Conservation (phyloP, 2,329 filamentous ascomycete genomes). For the Fusarium sp. region DNA sequence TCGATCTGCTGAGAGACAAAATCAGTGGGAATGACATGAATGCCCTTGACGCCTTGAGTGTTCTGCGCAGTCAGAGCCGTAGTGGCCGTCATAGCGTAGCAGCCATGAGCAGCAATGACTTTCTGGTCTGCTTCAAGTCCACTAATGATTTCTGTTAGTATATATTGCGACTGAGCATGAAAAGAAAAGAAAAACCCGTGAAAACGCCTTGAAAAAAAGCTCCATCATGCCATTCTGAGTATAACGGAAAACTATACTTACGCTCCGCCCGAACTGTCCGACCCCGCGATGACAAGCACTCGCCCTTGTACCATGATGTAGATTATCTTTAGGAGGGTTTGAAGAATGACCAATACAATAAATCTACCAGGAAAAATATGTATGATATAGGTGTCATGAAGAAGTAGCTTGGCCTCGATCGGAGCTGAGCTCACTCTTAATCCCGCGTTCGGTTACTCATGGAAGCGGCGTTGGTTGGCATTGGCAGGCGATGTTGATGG, state of each 20-base stretch:
- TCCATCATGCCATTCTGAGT: constrained; percentile 2
- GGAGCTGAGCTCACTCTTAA: constrained; percentile 3
- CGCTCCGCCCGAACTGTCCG: constrained; percentile 92
- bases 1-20: constrained; percentile 90
- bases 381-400: not conserved
- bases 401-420: not conserved
- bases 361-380: too few relatives aligned
- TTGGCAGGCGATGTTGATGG: not conserved
- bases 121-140: constrained; percentile 97
- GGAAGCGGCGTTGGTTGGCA: not conserved
- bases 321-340: not conserved
- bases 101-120: constrained; percentile 88
- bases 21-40: constrained; percentile 79
- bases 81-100: constrained; percentile 96
- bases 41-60: constrained; percentile 82
- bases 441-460: constrained; percentile 20
- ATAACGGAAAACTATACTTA: constrained; percentile 49
- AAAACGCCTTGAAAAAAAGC: not conserved
- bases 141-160: constrained; percentile 54
- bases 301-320: constrained; percentile 54
- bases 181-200: not conserved
- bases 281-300: constrained; percentile 86
- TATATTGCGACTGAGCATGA: not conserved
- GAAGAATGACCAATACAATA: not conserved
- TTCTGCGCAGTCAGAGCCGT: constrained; percentile 97